Percentiles rank a stretch among this genome's conserved stretches.
Evolutionary conservation across 805 yeast genomes (phyloP).

Genomic region (Aciculoconidium aculeatum): DNA sequence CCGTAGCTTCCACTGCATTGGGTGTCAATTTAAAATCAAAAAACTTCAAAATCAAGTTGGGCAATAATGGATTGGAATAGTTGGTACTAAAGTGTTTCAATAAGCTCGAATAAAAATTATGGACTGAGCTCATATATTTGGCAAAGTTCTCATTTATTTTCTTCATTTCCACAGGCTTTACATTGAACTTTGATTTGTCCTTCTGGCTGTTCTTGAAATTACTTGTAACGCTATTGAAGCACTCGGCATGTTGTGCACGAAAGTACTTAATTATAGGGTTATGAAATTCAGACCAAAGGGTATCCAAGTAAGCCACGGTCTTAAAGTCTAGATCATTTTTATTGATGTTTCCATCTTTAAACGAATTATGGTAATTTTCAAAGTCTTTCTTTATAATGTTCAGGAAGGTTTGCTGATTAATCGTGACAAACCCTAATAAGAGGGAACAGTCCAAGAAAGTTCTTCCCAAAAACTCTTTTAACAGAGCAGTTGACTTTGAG

Average conservation of each 20-base stretch:
- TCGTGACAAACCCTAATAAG: constrained; percentile 43
- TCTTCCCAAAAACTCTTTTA: constrained; percentile 18
- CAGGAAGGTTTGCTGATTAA: constrained; percentile 43
- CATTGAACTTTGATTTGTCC: constrained; percentile 15
- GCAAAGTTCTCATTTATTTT: constrained; percentile 48
- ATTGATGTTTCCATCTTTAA: constrained; percentile 10
- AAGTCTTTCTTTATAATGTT: constrained; percentile 35
- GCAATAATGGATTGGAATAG: constrained; percentile 30
- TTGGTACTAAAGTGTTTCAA: constrained; percentile 35
- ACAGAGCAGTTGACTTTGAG: constrained; percentile 17
- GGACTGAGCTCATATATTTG: constrained; percentile 43
- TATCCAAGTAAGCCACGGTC: constrained; percentile 33
- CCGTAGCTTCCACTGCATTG: constrained; percentile 9
- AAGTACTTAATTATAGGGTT: constrained; percentile 59
- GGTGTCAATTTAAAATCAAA: constrained; percentile 18
- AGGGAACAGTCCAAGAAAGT: constrained; percentile 36
- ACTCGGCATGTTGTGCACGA: constrained; percentile 32
- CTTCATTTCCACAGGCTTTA: constrained; percentile 48
- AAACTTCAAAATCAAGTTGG: constrained; percentile 23
- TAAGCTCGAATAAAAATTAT: constrained; percentile 42
- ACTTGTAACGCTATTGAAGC: constrained; percentile 13
- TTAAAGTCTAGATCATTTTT: constrained; percentile 30
- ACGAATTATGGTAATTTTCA: constrained; percentile 20
- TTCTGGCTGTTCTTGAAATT: constrained; percentile 12
- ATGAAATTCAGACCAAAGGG: constrained; percentile 56